Evolutionary conservation across 495 filamentous ascomycete genomes (phyloP), one percentile per base, ranked within the genome.

Genomic region (Penicillium mononematosum): DNA sequence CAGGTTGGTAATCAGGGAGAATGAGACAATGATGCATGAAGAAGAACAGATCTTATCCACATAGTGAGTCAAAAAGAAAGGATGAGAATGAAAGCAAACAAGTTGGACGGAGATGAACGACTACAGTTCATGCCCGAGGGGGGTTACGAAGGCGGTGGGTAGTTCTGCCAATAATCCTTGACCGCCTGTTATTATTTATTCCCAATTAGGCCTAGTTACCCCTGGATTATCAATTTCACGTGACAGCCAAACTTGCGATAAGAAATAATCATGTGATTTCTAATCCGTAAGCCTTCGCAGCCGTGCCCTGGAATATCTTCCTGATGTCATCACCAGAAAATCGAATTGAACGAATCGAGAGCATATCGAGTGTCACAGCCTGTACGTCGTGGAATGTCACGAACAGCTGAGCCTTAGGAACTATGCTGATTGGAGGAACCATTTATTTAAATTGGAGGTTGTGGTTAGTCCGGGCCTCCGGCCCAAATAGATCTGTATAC

Each of bases 91-190:
- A 17, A 17, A 46, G 42, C 31, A 29, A 55, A 22, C n/a, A 14
- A 45, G 47, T 38, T 38, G 32, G 38, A 31, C 10, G 29, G 25
- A 24, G 52, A 32, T 16, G 16, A 29, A 47, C n/a, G 7, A 16
- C 25, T 34, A 16, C 7, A 31, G 6, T 41, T 34, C 20, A 46
- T 27, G 32, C 31, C 54, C 44, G 17, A 42, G 11, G 6, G 45
- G 46, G 45, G 46, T 24, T 45, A 46, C n/a, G 32, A 47, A 17
- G 64, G 50, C 60, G 61, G 59, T 62, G 63, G 55, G 42, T 24
- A 1, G 2, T 63, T 58, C 52, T 67, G 59, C 55, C 14, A 12
- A 11, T 36, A 5, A 0, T 0, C 0, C 2, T 11, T 4, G 20
- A 66, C 63, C 63, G 63, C 66, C 45, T 62, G 7, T 51, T 36